Evolutionary conservation across 2,329 filamentous ascomycete species (phyloP), one percentile per base, ranked within the genome.

Genomic region (Colletotrichum lini): DNA sequence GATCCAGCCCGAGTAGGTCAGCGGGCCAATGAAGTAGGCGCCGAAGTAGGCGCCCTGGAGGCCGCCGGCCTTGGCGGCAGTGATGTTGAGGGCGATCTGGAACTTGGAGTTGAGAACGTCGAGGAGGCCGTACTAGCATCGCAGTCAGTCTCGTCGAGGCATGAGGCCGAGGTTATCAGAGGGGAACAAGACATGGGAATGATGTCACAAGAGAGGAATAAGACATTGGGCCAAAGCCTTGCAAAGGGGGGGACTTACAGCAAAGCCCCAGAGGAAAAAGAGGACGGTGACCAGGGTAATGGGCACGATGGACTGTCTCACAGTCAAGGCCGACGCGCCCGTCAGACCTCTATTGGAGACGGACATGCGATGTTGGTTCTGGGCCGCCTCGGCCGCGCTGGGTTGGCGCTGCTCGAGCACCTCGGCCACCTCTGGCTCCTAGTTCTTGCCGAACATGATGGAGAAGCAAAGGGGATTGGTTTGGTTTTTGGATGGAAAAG

Each of bases 231-330:
- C 30, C 30, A 9, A 35, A 35, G 30, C 8, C 1, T 35, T 35
- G 30, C 30, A 35, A 35, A 35, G 30, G 23, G 30, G 42, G 42
- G 8, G 26, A 71, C 68, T 71, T 68, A 68, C 68, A 16, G 83
- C 82, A 65, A 85, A 85, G 0, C 82, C 86, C 87, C 87, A 89
- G 65, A 89, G 79, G 75, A 86, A 86, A 77, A 87, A 87, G 16
- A 87, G 77, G 30, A 84, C 80, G 0, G 85, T 87, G 23, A 87
- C 85, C 9, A 94, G 84, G 65, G 84, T 83, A 56, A 94, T 85
- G 5, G 92, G 92, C 75, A 88, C 87, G 66, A 94, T 85, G 18
- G 91, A 94, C 76, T 93, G 85, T 65, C 90, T 84, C 38, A 93
- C 79, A 0, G 91, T 93, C 73, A 94, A 83, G 70, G 74, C 71